Percentiles rank a stretch among this genome's conserved stretches.
Evolutionary conservation across 352 stramenopile species (phyloP).

Genomic region (Phytophthora ramorum): DNA sequence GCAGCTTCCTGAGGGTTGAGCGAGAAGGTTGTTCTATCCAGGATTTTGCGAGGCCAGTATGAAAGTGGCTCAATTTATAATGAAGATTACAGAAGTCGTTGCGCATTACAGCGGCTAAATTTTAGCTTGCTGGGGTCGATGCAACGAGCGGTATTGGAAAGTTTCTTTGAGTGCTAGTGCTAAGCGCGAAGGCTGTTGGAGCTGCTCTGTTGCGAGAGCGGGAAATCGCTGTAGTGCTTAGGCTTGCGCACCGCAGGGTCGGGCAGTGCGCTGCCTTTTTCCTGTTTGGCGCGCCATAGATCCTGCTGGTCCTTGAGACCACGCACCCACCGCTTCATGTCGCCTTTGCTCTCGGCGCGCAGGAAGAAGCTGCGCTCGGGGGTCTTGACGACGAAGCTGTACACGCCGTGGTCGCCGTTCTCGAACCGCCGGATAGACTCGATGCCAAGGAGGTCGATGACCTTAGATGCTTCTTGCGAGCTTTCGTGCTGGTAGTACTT

Average conservation of each 20-base stretch:
- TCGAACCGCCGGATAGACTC: slow-evolving; percentile 85
- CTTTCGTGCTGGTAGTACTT: slow-evolving; percentile 84
- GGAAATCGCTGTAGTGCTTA: slow-evolving; percentile 83
- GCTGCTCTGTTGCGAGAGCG: slow-evolving; percentile 50
- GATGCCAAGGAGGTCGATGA: slow-evolving; percentile 75
- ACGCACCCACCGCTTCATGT: slow-evolving; percentile 90
- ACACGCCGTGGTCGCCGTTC: slow-evolving; percentile 84
- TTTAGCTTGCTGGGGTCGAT: slow-evolving; percentile 28
- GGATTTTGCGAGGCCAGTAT: slow-evolving; percentile 2
- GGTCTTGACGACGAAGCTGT: slow-evolving; percentile 83
- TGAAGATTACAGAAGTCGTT: slow-evolving; percentile 18
- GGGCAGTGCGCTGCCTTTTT: slow-evolving; percentile 30
- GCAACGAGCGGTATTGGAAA: slow-evolving; percentile 10
- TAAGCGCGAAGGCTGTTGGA: slow-evolving; percentile 47
- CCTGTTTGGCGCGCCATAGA: slow-evolving; percentile 70
- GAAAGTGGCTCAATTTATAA: slow-evolving; percentile 31
- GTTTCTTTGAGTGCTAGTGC: slow-evolving; percentile 1
- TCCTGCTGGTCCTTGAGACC: slow-evolving; percentile 85
- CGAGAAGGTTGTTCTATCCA: slow-evolving; percentile 14
- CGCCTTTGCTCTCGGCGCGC: slow-evolving; percentile 79
- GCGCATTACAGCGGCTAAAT: slow-evolving; percentile 9
- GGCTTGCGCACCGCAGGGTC: slow-evolving; percentile 53
- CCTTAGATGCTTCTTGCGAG: slow-evolving; percentile 66
- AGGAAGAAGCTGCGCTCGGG: slow-evolving; percentile 82
- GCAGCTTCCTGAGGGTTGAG: not conserved